Conservation (phyloP, 2,329 filamentous ascomycete genomes). For the Aureobasidium sp. region DNA sequence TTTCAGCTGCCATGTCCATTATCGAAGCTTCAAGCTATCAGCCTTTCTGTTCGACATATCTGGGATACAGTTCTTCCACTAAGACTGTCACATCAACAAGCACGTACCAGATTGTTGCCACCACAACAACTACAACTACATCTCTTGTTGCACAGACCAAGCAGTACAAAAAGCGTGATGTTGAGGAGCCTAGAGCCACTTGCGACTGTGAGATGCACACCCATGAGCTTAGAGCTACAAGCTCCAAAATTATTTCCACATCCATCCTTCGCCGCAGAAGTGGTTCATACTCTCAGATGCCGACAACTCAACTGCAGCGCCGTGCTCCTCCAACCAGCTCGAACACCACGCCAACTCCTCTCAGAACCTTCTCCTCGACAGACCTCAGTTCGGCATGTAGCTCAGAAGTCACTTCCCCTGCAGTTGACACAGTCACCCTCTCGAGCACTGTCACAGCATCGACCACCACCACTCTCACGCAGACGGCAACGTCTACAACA, state of each 20-base stretch:
- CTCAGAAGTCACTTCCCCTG: conserved; percentile 6
- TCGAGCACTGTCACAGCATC: conserved; percentile 12
- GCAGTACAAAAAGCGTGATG: conserved; percentile 12
- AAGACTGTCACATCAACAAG: conserved; percentile 8
- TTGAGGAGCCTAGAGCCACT: background rate
- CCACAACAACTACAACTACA: conserved; percentile 2
- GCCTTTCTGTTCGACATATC: conserved; percentile 15
- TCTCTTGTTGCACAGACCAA: background rate
- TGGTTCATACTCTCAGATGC: background rate
- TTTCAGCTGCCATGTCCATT: conserved; percentile 1
- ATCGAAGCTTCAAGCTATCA: conserved; percentile 12
- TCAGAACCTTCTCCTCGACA: conserved; percentile 5
- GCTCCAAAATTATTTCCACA: background rate
- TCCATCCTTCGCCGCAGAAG: conserved; percentile 11
- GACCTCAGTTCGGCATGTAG: conserved; percentile 10
- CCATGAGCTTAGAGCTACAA: background rate
- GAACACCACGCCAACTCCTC: conserved; percentile 8
- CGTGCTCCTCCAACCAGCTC: background rate
- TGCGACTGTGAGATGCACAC: conserved; percentile 7
- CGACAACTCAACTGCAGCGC: conserved; percentile 9
- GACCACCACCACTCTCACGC: conserved; percentile 14
- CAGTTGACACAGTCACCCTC: background rate
- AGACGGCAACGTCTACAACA: conserved; percentile 5
- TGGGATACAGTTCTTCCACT: conserved; percentile 12
- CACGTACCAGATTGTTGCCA: conserved; percentile 5